phyloP scores from a whole-genome alignment of 495 filamentous ascomycete genomes.

The Penicillium riverlandense region DNA sequence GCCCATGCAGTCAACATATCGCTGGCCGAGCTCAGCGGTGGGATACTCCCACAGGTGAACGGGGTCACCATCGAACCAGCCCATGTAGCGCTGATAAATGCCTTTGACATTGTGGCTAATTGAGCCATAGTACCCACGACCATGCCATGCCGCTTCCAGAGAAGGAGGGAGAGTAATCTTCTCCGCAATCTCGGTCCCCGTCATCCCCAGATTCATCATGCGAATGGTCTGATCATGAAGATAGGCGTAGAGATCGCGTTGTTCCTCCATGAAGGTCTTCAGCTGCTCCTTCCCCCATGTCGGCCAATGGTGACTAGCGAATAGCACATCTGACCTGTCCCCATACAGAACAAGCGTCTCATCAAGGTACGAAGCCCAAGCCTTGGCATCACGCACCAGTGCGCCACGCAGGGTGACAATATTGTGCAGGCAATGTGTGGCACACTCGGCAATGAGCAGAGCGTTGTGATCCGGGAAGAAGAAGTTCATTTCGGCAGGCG shows the following conservation, averaged over 20 bases:
- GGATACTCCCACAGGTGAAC: slow-evolving; percentile 30
- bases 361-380: slow-evolving; percentile 14
- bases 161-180: slow-evolving; percentile 16
- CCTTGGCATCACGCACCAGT: slow-evolving; percentile 13
- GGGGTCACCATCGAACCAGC: slow-evolving; percentile 32
- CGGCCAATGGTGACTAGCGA: slow-evolving; percentile 22
- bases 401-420: slow-evolving; percentile 19
- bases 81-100: slow-evolving; percentile 32
- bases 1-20: slow-evolving; percentile 21
- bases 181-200: slow-evolving; percentile 28
- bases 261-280: slow-evolving; percentile 8
- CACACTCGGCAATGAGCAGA: slow-evolving; percentile 16
- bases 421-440: slow-evolving; percentile 18
- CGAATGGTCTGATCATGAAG: slow-evolving; percentile 29
- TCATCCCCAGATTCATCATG: slow-evolving; percentile 20
- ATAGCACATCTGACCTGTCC: slow-evolving; percentile 9
- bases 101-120: slow-evolving; percentile 33
- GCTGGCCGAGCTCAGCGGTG: slow-evolving; percentile 13
- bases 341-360: slow-evolving; percentile 14
- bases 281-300: slow-evolving; percentile 17
- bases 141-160: slow-evolving; percentile 13
- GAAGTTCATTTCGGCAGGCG: slow-evolving; percentile 18
- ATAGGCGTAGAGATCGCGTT: slow-evolving; percentile 29
- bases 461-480: slow-evolving; percentile 14
- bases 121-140: slow-evolving; percentile 28